Percentiles rank a stretch among this genome's conserved stretches.
These are phyloP conservation scores for Eutrema salsugineum DNA, from an alignment of 441 rosid species.

Conservation along the genomic window DNA sequence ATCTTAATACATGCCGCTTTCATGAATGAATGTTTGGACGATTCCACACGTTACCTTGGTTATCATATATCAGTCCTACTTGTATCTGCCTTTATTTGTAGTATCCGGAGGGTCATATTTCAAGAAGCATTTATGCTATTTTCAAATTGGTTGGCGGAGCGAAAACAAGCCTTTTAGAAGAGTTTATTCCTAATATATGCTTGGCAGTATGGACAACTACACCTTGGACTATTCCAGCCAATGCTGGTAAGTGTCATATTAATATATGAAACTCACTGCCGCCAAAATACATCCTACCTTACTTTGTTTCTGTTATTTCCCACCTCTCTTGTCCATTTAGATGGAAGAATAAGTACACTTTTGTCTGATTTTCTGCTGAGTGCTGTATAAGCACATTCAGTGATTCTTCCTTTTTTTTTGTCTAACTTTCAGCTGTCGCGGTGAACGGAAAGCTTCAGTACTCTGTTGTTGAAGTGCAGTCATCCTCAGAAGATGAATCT, in stretches of 20 bases:
- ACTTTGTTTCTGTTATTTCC: neutral
- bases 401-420: slow-evolving; percentile 22
- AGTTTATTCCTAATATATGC: slow-evolving; percentile 71
- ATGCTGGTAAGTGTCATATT: slow-evolving; percentile 62
- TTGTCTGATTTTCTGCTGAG: neutral
- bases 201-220: slow-evolving; percentile 98
- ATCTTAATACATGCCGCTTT: neutral
- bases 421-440: slow-evolving; percentile 74
- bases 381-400: neutral
- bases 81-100: slow-evolving; percentile 31
- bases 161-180: slow-evolving; percentile 48
- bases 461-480: slow-evolving; percentile 74
- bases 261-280: neutral
- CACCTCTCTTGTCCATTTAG: neutral
- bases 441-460: slow-evolving; percentile 91
- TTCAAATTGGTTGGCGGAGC: slow-evolving; percentile 56
- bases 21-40: neutral
- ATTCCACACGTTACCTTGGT: slow-evolving; percentile 2
- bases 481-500: slow-evolving; percentile 45
- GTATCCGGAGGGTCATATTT: slow-evolving; percentile 98
- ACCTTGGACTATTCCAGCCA: slow-evolving; percentile 98
- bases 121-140: slow-evolving; percentile 86
- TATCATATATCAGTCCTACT: slow-evolving; percentile 4
- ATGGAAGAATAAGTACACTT: neutral
- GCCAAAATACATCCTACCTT: neutral